These are phyloP conservation scores for Barnettozyma vustinii DNA, from an alignment of 805 yeast genomes.

Conservation along the genomic window DNA sequence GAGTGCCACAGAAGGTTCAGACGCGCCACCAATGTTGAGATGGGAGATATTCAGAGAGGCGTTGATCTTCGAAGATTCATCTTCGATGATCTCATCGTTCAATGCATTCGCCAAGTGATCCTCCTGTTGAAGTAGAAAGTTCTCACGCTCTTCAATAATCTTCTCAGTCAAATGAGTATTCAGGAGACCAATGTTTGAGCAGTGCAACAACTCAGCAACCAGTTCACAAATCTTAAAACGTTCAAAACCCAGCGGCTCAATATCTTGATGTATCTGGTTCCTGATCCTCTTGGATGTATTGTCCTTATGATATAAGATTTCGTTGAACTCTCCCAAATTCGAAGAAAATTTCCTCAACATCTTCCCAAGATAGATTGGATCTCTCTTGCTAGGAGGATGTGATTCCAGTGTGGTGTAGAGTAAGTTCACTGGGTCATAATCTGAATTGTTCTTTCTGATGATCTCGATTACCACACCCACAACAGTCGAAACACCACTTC, in stretches of 20 bases:
- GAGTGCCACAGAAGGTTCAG: conserved; percentile 27
- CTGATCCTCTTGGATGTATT: conserved; percentile 27
- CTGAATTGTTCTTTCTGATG: conserved; percentile 92
- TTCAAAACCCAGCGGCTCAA: conserved; percentile 87
- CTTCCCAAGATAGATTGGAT: conserved; percentile 85
- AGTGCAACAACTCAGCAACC: conserved; percentile 89
- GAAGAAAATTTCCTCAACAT: conserved; percentile 70
- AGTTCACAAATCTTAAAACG: conserved; percentile 89
- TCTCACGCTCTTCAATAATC: conserved; percentile 66
- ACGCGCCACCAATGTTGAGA: conserved; percentile 23
- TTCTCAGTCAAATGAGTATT: conserved; percentile 72
- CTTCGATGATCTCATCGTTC: conserved; percentile 21
- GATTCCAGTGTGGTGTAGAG: conserved; percentile 66
- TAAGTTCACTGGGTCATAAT: conserved; percentile 83
- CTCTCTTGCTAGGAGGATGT: conserved; percentile 85
- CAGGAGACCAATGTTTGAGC: conserved; percentile 89
- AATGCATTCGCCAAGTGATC: conserved; percentile 23
- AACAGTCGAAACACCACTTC: conserved; percentile 82
- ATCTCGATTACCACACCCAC: conserved; percentile 92
- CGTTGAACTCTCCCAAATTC: conserved; percentile 50
- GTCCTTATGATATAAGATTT: conserved; percentile 31
- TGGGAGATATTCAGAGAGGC: conserved; percentile 17
- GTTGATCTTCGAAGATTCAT: conserved; percentile 1
- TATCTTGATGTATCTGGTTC: conserved; percentile 46
- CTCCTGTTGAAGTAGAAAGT: conserved; percentile 39